These are phyloP conservation scores for Priceomyces haplophilus DNA, from an alignment of 805 yeast species.

Conservation along the genomic window DNA sequence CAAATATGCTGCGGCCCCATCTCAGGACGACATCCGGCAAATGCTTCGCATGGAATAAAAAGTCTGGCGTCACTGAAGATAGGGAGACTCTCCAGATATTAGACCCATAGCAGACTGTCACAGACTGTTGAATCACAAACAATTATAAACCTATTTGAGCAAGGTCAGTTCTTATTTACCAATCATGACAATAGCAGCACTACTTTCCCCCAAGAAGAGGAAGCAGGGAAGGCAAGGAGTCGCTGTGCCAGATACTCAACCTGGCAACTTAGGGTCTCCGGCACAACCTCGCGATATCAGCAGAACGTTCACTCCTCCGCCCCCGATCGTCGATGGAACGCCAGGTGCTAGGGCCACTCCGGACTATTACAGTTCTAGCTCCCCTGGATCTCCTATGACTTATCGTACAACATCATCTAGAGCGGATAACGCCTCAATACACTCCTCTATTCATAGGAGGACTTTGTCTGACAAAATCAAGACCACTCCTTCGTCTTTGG, in stretches of 20 bases:
- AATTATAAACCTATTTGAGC: too few relatives aligned
- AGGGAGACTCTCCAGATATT: too few relatives aligned
- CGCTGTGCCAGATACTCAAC: background rate
- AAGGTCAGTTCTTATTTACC: background rate
- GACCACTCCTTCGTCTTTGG: conserved; percentile 33
- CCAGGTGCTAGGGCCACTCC: background rate
- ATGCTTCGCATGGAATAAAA: background rate
- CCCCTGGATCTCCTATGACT: conserved; percentile 3
- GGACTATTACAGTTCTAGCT: background rate
- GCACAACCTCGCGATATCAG: background rate
- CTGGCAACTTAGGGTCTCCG: background rate
- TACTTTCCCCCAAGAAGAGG: conserved; percentile 3
- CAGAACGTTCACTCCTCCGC: background rate
- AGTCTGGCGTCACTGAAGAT: background rate
- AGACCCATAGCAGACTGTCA: too few relatives aligned
- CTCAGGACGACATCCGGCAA: background rate
- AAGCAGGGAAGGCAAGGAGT: background rate
- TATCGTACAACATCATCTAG: background rate
- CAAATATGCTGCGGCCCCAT: background rate
- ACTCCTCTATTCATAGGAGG: conserved; percentile 12
- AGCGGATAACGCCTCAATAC: conserved; percentile 1
- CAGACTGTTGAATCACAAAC: too few relatives aligned
- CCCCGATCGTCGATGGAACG: background rate
- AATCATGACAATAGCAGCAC: background rate
- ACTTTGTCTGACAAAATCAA: conserved; percentile 28